Conservation (phyloP, 345 rosid genomes). For the Eucalyptus camaldulensis region DNA sequence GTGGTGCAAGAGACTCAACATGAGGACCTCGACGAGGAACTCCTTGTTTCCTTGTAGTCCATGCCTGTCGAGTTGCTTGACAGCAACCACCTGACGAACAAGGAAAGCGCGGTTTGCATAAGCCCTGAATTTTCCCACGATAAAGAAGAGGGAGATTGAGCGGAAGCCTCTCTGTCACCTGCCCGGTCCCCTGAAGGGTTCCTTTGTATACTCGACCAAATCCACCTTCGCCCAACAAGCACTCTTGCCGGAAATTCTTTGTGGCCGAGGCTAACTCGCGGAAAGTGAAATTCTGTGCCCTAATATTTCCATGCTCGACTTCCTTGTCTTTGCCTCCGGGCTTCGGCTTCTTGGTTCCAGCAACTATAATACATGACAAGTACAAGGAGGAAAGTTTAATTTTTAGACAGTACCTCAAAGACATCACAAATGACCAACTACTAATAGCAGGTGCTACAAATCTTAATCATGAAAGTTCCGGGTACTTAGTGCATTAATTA, state of each 20-base stretch:
- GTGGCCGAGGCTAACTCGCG: slow-evolving; percentile 17
- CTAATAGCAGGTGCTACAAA: neutral
- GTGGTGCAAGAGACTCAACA: slow-evolving; percentile 9
- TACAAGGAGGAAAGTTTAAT: neutral
- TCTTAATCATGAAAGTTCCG: neutral
- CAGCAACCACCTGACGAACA: slow-evolving; percentile 12
- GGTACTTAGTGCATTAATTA: neutral
- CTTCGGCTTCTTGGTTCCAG: slow-evolving; percentile 14
- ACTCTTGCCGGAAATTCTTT: slow-evolving; percentile 17
- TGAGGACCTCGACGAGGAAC: slow-evolving; percentile 10
- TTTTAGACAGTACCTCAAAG: neutral
- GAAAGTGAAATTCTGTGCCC: slow-evolving; percentile 9
- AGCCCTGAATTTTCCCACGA: neutral
- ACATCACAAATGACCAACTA: neutral
- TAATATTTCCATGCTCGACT: neutral
- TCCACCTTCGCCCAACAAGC: slow-evolving; percentile 15
- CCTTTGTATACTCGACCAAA: slow-evolving; percentile 19
- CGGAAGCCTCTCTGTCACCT: neutral
- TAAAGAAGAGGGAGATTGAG: neutral
- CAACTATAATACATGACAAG: neutral
- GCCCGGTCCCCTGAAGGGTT: slow-evolving; percentile 5
- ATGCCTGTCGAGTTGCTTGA: slow-evolving; percentile 14
- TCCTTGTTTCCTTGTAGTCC: slow-evolving; percentile 18
- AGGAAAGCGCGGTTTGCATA: neutral
- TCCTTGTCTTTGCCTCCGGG: neutral